Conservation (phyloP, 2,329 filamentous ascomycete genomes). For the Talaromyces atroroseus region DNA sequence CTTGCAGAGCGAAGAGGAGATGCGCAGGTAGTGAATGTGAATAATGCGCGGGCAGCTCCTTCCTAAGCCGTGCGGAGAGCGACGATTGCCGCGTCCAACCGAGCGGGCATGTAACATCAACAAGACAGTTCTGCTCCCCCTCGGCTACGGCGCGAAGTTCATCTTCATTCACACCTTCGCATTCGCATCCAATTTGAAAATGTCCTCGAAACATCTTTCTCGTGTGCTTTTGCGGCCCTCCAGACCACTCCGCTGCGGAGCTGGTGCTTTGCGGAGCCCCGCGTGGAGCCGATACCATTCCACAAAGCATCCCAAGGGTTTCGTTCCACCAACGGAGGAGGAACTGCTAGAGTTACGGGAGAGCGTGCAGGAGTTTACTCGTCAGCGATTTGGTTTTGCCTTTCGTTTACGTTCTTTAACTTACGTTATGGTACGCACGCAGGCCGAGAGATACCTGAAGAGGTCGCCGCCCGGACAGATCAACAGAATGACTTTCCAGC, state of each 20-base stretch:
- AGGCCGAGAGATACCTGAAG: constrained; percentile 78
- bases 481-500: constrained; percentile 79
- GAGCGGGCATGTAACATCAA: constrained; percentile 16
- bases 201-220: constrained; percentile 30
- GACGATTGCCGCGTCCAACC: constrained; percentile 45
- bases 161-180: too few species aligned
- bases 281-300: constrained; percentile 10
- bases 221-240: constrained; percentile 25
- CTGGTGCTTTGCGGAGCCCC: constrained; percentile 6
- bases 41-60: not conserved
- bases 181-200: constrained; percentile 14
- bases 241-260: constrained; percentile 7
- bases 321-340: constrained; percentile 60
- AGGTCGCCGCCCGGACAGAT: constrained; percentile 78
- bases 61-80: constrained; percentile 21
- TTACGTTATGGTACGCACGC: not conserved
- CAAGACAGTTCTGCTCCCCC: not conserved
- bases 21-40: not conserved
- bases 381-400: constrained; percentile 28
- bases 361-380: constrained; percentile 79
- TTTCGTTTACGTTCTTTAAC: not conserved
- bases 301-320: constrained; percentile 59
- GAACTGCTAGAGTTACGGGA: constrained; percentile 78
- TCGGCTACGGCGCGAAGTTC: not conserved
- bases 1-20: not conserved